These are phyloP conservation scores for Neurospora sp. DNA, from an alignment of 495 filamentous ascomycete genomes.

Conservation along the genomic window DNA sequence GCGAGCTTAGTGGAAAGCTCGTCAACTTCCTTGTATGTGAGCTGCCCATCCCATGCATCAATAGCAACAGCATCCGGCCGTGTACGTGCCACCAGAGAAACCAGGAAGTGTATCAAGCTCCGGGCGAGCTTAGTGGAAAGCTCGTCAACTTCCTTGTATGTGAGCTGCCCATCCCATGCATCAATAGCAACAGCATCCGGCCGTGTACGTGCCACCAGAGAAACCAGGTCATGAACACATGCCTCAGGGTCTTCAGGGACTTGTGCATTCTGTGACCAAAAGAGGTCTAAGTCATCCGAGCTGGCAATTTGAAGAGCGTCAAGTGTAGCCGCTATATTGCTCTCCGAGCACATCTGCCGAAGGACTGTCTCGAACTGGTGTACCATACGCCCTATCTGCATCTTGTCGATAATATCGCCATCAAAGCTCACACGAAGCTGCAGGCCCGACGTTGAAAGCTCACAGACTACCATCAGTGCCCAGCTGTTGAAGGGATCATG, in stretches of 20 bases:
- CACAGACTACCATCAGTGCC: conserved; percentile 25
- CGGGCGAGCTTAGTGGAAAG: conserved; percentile 28
- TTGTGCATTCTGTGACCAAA: background rate
- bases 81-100: conserved; percentile 47
- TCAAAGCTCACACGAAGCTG: background rate
- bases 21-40: conserved; percentile 42
- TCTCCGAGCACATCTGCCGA: background rate
- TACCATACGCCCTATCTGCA: background rate
- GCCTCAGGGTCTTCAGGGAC: background rate
- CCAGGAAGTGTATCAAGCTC: conserved; percentile 34
- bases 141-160: conserved; percentile 37
- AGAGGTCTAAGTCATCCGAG: background rate
- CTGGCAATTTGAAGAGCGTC: background rate
- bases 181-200: conserved; percentile 35
- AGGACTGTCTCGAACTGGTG: background rate
- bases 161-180: conserved; percentile 36
- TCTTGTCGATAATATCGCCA: background rate
- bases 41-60: conserved; percentile 29
- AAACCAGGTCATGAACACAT: conserved; percentile 31
- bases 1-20: conserved; percentile 26
- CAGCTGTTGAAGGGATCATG: background rate
- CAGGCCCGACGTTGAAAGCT: background rate
- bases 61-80: conserved; percentile 40
- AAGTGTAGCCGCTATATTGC: background rate
- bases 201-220: conserved; percentile 47